Conservation (phyloP, 306 rosid genomes). For the Quercus engelmannii region DNA sequence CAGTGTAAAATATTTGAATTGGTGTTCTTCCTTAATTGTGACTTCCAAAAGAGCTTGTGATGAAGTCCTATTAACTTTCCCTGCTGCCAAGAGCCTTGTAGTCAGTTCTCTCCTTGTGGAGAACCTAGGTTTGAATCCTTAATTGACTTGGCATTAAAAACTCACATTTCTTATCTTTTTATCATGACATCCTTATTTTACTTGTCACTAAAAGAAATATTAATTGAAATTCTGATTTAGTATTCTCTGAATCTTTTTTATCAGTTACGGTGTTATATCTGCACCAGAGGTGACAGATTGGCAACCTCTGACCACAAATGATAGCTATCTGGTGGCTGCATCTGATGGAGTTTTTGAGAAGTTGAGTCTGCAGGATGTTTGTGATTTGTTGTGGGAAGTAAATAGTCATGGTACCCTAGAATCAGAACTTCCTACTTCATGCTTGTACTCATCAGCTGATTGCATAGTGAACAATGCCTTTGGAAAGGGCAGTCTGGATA, state of each 20-base stretch:
- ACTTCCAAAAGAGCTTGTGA: neutral
- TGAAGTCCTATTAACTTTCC: neutral
- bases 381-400: constrained; percentile 88
- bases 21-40: neutral
- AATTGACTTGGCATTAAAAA: no score
- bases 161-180: neutral
- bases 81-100: no score
- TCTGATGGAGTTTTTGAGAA: constrained; percentile 97
- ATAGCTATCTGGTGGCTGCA: constrained; percentile 91
- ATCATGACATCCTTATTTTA: neutral
- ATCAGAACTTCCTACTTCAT: constrained; percentile 51
- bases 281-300: constrained; percentile 95
- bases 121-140: no score
- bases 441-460: constrained; percentile 78
- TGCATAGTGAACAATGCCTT: constrained; percentile 66
- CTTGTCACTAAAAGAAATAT: neutral
- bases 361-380: constrained; percentile 75
- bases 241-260: constrained; percentile 16
- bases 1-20: neutral
- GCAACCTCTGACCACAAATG: constrained; percentile 74
- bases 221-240: constrained; percentile 26
- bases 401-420: constrained; percentile 28
- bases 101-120: no score
- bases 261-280: constrained; percentile 88
- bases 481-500: constrained; percentile 83